Evolutionary conservation across 1,284 basidiomycete genomes (phyloP).

Genomic region (Mycena citricolor): DNA sequence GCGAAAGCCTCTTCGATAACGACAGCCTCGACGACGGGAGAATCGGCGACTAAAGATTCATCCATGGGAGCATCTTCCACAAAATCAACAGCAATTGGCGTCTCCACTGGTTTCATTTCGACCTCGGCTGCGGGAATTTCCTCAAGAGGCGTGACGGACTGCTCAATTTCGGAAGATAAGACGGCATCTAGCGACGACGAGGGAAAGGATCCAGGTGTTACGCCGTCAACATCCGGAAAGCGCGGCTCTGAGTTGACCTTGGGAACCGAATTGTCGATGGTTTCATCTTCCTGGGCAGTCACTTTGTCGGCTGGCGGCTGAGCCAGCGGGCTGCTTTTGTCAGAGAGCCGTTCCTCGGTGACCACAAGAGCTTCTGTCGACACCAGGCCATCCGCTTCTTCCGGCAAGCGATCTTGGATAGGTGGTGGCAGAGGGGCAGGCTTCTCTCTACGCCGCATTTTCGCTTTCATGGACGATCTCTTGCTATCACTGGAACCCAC

Average conservation of each 20-base stretch:
- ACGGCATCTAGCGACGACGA: conserved; percentile 3
- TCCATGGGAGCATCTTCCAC: too few relatives aligned
- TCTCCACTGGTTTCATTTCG: too few relatives aligned
- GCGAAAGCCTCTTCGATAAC: too few relatives aligned
- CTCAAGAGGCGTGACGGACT: not conserved
- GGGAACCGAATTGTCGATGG: too few relatives aligned
- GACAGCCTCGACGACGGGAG: too few relatives aligned
- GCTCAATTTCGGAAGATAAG: not conserved
- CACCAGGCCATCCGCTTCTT: conserved; percentile 27
- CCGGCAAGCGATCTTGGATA: conserved; percentile 23
- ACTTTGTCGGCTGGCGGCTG: not conserved
- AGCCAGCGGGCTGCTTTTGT: not conserved
- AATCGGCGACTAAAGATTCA: too few relatives aligned
- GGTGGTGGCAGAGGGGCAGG: conserved; percentile 24
- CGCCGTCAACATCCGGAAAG: conserved; percentile 15
- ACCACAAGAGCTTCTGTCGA: not conserved
- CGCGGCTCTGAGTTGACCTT: conserved; percentile 8
- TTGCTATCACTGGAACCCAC: conserved; percentile 13
- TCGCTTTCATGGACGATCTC: conserved; percentile 30
- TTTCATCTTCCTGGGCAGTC: not conserved
- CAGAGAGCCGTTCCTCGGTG: conserved; percentile 5
- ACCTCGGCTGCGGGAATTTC: not conserved
- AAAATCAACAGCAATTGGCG: too few relatives aligned
- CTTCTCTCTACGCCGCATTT: conserved; percentile 32
- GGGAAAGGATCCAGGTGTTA: conserved; percentile 14